Percentiles rank a stretch among this genome's conserved stretches.
Conservation (phyloP, 73 alveolate genomes). For the Paramecium octaurelia region DNA sequence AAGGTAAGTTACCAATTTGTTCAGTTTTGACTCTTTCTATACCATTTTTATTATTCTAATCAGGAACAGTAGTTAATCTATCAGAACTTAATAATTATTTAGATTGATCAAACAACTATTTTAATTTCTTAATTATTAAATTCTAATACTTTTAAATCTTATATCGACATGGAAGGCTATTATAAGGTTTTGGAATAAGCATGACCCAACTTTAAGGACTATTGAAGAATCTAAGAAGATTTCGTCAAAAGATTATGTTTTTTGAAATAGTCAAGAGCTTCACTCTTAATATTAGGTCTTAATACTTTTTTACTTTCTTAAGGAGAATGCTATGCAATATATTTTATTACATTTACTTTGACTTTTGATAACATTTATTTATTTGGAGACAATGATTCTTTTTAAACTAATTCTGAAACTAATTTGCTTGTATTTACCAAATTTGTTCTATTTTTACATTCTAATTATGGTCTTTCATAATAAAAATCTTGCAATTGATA, state of each 20-base stretch:
- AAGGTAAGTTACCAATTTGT: neutral
- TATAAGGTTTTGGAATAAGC: constrained; percentile 16
- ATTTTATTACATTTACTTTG: neutral
- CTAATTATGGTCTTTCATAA: neutral
- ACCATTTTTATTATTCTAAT: neutral
- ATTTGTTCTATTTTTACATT: neutral
- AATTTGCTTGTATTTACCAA: neutral
- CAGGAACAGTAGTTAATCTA: constrained; percentile 40
- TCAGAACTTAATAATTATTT: constrained; percentile 5
- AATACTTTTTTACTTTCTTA: neutral
- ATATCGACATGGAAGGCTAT: neutral
- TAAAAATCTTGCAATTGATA: neutral
- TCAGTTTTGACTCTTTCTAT: constrained; percentile 41
- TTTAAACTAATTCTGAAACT: neutral
- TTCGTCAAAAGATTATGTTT: neutral
- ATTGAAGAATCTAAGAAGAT: neutral
- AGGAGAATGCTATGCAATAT: neutral
- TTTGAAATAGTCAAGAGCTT: constrained; percentile 17
- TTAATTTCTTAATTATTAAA: neutral
- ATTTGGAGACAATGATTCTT: neutral
- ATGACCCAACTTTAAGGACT: constrained; percentile 12
- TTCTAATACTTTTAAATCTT: neutral
- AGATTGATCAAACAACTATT: constrained; percentile 18
- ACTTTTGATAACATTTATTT: neutral
- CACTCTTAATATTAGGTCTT: neutral